These are phyloP conservation scores for Neurospora sp. DNA, from an alignment of 495 filamentous ascomycete genomes.

Conservation along the genomic window DNA sequence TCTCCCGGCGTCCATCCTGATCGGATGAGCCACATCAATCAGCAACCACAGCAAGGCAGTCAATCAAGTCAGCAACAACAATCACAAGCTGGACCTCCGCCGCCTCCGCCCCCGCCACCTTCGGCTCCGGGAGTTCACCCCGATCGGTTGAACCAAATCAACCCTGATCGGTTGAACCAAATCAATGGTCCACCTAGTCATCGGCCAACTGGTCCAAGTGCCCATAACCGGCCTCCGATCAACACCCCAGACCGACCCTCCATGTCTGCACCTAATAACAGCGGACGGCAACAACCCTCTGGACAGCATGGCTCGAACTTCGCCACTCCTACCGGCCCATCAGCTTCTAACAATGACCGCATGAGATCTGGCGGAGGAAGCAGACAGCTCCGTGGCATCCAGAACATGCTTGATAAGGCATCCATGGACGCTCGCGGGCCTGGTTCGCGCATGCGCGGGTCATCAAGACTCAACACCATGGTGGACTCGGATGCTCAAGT, in stretches of 20 bases:
- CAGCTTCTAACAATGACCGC: conserved; percentile 32
- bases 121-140: conserved; percentile 10
- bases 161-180: conserved; percentile 42
- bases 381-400: conserved; percentile 41
- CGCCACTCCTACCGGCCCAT: conserved; percentile 38
- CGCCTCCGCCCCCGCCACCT: conserved; percentile 14
- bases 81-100: conserved; percentile 8
- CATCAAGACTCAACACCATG: conserved; percentile 23
- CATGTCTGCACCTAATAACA: conserved; percentile 16
- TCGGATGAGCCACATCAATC: conserved; percentile 27
- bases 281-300: conserved; percentile 13
- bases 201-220: conserved; percentile 12
- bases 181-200: conserved; percentile 5
- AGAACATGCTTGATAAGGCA: conserved; percentile 39
- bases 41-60: background rate
- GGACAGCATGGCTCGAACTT: conserved; percentile 23
- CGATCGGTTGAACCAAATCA: conserved; percentile 21
- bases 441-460: conserved; percentile 25
- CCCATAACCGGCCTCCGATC: conserved; percentile 21
- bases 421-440: conserved; percentile 23
- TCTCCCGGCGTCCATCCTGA: conserved; percentile 33
- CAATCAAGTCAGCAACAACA: conserved; percentile 2
- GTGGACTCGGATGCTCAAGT: conserved; percentile 39
- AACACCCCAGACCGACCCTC: conserved; percentile 26
- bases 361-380: conserved; percentile 26